Evolutionary conservation across 345 rosid species (phyloP).

Genomic region (Sisymbrium irio): DNA sequence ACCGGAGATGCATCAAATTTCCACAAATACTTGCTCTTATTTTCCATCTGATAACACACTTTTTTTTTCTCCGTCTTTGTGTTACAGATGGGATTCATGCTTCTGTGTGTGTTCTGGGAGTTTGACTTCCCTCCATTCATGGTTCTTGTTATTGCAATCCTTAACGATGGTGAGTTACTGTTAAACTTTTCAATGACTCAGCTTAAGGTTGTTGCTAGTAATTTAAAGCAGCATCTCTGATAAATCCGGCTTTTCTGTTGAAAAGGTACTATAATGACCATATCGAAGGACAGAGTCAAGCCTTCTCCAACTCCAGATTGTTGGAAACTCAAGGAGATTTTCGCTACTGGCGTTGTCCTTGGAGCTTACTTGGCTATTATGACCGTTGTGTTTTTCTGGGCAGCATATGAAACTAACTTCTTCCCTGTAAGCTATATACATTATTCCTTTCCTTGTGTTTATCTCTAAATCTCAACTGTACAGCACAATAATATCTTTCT

Average conservation of each 20-base stretch:
- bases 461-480: background rate
- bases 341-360: constrained; percentile 56
- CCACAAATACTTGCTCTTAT: background rate
- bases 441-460: background rate
- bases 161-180: constrained; percentile 54
- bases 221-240: background rate
- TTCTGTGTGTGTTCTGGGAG: constrained; percentile 56
- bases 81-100: constrained; percentile 59
- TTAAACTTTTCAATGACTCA: background rate
- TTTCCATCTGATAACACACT: background rate
- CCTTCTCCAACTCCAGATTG: constrained; percentile 60
- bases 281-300: constrained; percentile 60
- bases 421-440: constrained; percentile 38
- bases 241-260: background rate
- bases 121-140: constrained; percentile 71
- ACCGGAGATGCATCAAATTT: background rate
- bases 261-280: constrained; percentile 62
- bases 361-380: constrained; percentile 55
- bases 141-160: constrained; percentile 67
- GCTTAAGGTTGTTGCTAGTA: background rate
- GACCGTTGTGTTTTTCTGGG: constrained; percentile 61
- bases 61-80: background rate
- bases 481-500: background rate
- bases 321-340: constrained; percentile 61
- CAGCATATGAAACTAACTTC: constrained; percentile 52